phyloP scores from a whole-genome alignment of 2,329 filamentous ascomycete species.

The Talaromyces sp. region DNA sequence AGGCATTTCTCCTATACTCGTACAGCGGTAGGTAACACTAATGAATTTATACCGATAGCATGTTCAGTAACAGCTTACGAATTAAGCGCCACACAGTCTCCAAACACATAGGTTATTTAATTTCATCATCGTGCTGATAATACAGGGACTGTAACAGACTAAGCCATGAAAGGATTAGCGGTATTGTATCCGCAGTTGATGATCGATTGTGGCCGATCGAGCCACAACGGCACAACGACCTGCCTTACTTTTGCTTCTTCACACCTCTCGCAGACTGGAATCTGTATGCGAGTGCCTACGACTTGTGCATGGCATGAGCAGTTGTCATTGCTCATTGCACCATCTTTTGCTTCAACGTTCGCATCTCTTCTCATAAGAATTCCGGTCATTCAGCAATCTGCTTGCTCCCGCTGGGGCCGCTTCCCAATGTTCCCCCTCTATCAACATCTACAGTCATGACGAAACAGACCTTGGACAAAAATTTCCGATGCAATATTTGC shows the following conservation, averaged over 20 bases:
- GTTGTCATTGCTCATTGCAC: not conserved
- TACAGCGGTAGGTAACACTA: not conserved
- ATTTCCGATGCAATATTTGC: slow-evolving; percentile 46
- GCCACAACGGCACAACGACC: not conserved
- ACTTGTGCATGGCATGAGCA: not conserved
- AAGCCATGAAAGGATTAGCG: not conserved
- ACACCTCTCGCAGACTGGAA: not conserved
- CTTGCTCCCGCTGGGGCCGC: not conserved
- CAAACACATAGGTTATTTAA: not conserved
- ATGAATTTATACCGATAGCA: not conserved
- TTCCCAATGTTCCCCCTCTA: slow-evolving; percentile 16
- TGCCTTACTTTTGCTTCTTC: not conserved
- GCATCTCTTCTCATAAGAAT: not conserved
- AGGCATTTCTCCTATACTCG: not conserved
- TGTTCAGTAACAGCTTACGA: not conserved
- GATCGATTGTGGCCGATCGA: not conserved
- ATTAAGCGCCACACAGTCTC: not conserved
- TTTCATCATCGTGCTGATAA: not conserved
- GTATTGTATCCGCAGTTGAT: not conserved
- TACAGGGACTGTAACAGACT: not conserved
- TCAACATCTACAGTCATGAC: slow-evolving; percentile 25
- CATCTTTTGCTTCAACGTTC: not conserved
- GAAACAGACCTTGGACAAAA: slow-evolving; percentile 40
- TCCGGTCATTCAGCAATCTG: not conserved
- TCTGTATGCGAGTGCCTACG: not conserved